Conservation (phyloP, 1,284 basidiomycete genomes). For the Neotropicomus parvogracilis region DNA sequence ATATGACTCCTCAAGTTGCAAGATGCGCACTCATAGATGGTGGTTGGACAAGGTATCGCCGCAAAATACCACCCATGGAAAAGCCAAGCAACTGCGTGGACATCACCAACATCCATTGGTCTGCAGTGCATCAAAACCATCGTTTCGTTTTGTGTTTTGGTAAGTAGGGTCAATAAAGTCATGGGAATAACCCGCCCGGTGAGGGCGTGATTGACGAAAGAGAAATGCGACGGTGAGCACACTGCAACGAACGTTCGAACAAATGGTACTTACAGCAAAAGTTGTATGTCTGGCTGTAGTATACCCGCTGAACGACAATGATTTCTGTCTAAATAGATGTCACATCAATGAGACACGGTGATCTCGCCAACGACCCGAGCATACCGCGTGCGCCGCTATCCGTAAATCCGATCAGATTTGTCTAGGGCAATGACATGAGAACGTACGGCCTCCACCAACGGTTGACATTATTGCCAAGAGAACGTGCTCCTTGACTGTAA, state of each 20-base stretch:
- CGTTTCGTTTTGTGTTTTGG: too few species aligned
- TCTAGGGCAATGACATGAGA: background rate
- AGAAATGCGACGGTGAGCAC: too few species aligned
- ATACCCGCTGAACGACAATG: slow-evolving; percentile 70
- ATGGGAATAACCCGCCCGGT: too few species aligned
- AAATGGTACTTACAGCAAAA: slow-evolving; percentile 49
- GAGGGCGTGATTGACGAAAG: too few species aligned
- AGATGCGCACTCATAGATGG: slow-evolving; percentile 70
- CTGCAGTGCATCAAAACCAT: slow-evolving; percentile 27
- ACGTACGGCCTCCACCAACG: slow-evolving; percentile 48
- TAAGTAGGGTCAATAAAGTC: too few species aligned
- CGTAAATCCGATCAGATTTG: too few species aligned
- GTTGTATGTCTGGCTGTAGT: slow-evolving; percentile 62
- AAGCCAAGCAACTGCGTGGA: slow-evolving; percentile 86
- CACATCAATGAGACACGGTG: background rate
- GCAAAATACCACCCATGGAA: slow-evolving; percentile 75
- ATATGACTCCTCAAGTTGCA: background rate
- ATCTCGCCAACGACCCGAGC: background rate
- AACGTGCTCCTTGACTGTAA: slow-evolving; percentile 71
- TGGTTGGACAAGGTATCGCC: slow-evolving; percentile 78
- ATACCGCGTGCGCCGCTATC: slow-evolving; percentile 32
- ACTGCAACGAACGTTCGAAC: background rate
- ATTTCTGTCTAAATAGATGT: slow-evolving; percentile 57
- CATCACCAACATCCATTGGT: slow-evolving; percentile 80
- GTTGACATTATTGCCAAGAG: slow-evolving; percentile 75